Evolutionary conservation across 176 grass and related monocot genomes (phyloP), one percentile per base, ranked within the genome.

Genomic region (Secale cereale): DNA sequence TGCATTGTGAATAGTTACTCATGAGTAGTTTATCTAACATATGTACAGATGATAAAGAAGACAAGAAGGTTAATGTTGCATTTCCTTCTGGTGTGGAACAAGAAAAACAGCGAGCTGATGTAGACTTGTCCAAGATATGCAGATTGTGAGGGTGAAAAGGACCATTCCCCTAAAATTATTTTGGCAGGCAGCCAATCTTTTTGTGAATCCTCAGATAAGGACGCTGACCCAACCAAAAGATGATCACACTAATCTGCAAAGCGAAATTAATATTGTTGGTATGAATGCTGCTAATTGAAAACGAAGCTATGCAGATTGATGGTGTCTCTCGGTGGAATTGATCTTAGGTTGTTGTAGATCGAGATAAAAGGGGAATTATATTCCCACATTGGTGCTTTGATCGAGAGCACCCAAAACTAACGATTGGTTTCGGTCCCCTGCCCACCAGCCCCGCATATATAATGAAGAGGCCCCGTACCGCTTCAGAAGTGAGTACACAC

Each of bases 31-130:
- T 65, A 45, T 78, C 63, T n/a, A 41, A 71, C 76, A 27, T 86
- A 27, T 86, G 56, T 31, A 25, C 72, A 86, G 79, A 90, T 25
- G 30, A 82, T 86, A 33, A 78, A 78, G 83, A 69, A 40, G 8
- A 61, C 2, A 37, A 43, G 48, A 65, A 11, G 30, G 43, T 48
- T 39, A 76, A 20, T 74, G 43, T 25, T 80, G 22, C 40, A 59
- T 37, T 84, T 72, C 13, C 14, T 1, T 52, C 78, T 22, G 11
- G 35, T 61, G 75, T 27, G 57, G 75, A 79, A n/a, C 75, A 87
- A n/a, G 68, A 68, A 15, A 43, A 22, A 25, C 35, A 76, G 35
- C 78, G 0, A 70, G 46, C 23, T 30, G 54, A 72, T 71, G 54
- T 61, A 74, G 85, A 77, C 13, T 22, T 45, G 41, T n/a, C 23